Evolutionary conservation across 2,329 filamentous ascomycete species (phyloP).

Genomic region (Venturia carpophila): DNA sequence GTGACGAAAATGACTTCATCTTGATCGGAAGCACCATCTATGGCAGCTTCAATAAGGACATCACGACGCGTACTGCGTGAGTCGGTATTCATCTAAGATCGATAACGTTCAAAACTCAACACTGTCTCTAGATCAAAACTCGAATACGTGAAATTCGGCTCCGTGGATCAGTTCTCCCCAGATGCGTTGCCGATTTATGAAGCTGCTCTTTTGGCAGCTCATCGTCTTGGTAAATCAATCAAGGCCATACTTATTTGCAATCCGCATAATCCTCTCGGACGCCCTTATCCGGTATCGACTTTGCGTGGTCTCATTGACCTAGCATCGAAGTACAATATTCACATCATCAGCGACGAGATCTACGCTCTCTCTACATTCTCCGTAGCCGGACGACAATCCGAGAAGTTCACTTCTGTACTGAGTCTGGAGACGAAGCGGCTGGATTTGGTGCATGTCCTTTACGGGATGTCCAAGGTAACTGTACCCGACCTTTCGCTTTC

Average conservation of each 20-base stretch:
- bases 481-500: neutral
- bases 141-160: constrained; percentile 33
- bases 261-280: constrained; percentile 38
- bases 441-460: constrained; percentile 28
- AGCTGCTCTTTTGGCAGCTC: constrained; percentile 28
- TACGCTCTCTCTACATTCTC: constrained; percentile 29
- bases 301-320: constrained; percentile 26
- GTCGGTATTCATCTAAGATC: constrained; percentile 19
- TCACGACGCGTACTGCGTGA: constrained; percentile 35
- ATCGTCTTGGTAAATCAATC: constrained; percentile 29
- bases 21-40: constrained; percentile 42
- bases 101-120: neutral
- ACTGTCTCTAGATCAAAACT: constrained; percentile 27
- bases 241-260: constrained; percentile 38
- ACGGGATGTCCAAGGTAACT: constrained; percentile 24
- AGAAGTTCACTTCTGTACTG: constrained; percentile 25
- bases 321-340: constrained; percentile 27
- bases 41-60: constrained; percentile 42
- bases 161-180: constrained; percentile 33
- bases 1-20: constrained; percentile 40
- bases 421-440: constrained; percentile 22
- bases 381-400: neutral
- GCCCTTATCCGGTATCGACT: constrained; percentile 24
- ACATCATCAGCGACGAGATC: constrained; percentile 32
- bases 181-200: constrained; percentile 33